Base-by-base conservation (phyloP, 768 basidiomycete genomes). In the Imleria badia region DNA sequence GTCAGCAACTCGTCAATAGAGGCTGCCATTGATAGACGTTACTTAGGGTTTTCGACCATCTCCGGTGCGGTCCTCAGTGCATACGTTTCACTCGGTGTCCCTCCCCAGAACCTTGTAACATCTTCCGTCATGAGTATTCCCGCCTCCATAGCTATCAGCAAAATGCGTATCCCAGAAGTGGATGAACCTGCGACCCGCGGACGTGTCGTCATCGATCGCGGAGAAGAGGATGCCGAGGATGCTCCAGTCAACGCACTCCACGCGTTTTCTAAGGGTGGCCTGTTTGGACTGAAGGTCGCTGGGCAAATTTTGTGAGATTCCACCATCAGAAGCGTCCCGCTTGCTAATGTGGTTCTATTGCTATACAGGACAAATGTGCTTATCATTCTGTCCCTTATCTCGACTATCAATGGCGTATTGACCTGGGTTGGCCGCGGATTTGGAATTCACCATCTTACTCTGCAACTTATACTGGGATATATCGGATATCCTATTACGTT, bases 121-220 rank as follows among this genome's bases (percentile, higher is more conserved):
- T 87, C 94, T 6, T 92, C 91, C 9, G 87, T 95, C 55, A 96
- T 96, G 94, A 89, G 87, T 69, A 96, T 97, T 56, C 94, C 94
- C 19, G 94, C 94, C 0, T 94, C 92, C 14, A 94, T 96, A 67
- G 82, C 93, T 3, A 94, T 96, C 64, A 89, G 86, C 67, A 96
- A 96, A 73, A 77, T 95, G 63, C 89, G 93, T 41, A 60, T 86
- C 33, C 94, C 94, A 0, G 94, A 96, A 73, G 69, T 78, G 26
- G 93, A 94, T 19, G 89, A 89, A 60, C 93, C 93, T 29, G 81
- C 93, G 41, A 94, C 93, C 29, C 87, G 89, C 33, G 93, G 93
- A 13, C 82, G 76, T 33, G 81, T 94, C 54, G 81, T 88, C 45
- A 79, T 94, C 52, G 89, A 92, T 69, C 86, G 90, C 59, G 93